Base-by-base conservation (phyloP, 2,329 filamentous ascomycete genomes). In the Trichoderma polysporum region DNA sequence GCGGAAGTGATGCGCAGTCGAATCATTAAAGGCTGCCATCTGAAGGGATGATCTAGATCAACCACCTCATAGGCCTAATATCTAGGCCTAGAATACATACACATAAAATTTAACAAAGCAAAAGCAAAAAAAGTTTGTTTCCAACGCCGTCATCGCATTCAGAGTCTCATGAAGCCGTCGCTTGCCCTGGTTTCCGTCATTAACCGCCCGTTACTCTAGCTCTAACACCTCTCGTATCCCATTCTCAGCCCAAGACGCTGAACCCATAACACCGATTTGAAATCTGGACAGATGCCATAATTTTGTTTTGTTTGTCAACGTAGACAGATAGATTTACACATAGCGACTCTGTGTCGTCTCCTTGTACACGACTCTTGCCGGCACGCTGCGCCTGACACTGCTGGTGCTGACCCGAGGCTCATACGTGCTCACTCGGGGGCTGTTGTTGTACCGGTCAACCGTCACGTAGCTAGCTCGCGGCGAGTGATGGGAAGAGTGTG, bases 401-500 rank as follows among this genome's bases (percentile, higher is more conserved):
- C 66, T 65, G 63, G 75, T 74, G 76, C 81, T 83, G 56, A 79
- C 75, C 35, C 80, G 81, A 68, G 77, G 75, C n/a, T 10, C 22
- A 19, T 45, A 45, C 6, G 41, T 45, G 41, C 41, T 45, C n/a
- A 45, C 41, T 19, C 41, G 41, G 3, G 41, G 41, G 41, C 41
- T 45, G 41, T 19, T 45, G 67, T 72, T 75, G 73, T 79, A 78
- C 27, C 78, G 74, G 56, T 73, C 76, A 69, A 79, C 77, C 73
- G 77, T 80, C 56, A 76, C 78, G 76, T 81, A 80, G 76, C 79
- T 82, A n/a, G 77, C 76, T 53, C 78, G 75, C 54, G 82, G 81
- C 27, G 79, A 79, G 54, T 77, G 75, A 66, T 77, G 76, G 17
- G 76, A 73, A 19, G 19, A n/a, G n/a, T n/a, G n/a, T n/a, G n/a